Conservation (phyloP, 2,329 filamentous ascomycete genomes). For the Cercospora berteroae region DNA sequence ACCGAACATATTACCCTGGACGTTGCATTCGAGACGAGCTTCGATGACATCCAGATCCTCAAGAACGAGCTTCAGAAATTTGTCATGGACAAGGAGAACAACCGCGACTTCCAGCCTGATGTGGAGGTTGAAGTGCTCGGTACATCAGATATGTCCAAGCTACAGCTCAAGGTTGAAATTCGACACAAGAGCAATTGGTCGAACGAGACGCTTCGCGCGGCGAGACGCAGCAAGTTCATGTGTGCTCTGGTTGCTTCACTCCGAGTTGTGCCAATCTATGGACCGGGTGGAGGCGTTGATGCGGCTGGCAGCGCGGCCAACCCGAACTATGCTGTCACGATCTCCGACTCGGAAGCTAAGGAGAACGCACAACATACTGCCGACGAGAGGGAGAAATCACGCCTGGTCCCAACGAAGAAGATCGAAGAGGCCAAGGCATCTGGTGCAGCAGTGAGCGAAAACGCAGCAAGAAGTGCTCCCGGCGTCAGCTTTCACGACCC, state of each 20-base stretch:
- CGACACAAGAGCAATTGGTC: slow-evolving; percentile 71
- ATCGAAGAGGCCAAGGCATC: slow-evolving; percentile 30
- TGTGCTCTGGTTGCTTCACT: slow-evolving; percentile 83
- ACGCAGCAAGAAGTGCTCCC: slow-evolving; percentile 12
- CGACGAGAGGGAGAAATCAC: slow-evolving; percentile 49
- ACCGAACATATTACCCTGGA: slow-evolving; percentile 77
- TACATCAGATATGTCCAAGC: slow-evolving; percentile 82
- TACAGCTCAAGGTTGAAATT: slow-evolving; percentile 78
- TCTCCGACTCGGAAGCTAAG: slow-evolving; percentile 66
- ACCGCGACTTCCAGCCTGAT: slow-evolving; percentile 85
- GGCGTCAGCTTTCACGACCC: slow-evolving; percentile 28
- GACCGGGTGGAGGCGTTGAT: slow-evolving; percentile 68
- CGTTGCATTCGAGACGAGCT: slow-evolving; percentile 79
- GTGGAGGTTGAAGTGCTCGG: slow-evolving; percentile 74
- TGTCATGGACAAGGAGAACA: slow-evolving; percentile 78
- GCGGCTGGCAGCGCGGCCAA: slow-evolving; percentile 64
- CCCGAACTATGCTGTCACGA: slow-evolving; percentile 75
- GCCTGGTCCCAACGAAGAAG: slow-evolving; percentile 58
- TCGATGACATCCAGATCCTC: slow-evolving; percentile 84
- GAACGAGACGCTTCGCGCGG: slow-evolving; percentile 74
- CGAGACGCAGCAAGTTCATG: slow-evolving; percentile 92
- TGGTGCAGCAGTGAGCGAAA: slow-evolving; percentile 19
- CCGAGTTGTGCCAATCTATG: slow-evolving; percentile 81
- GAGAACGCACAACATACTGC: slow-evolving; percentile 58
- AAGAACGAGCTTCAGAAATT: slow-evolving; percentile 83